These are phyloP conservation scores for Yarrowia porcina DNA, from an alignment of 805 yeast genomes.

Conservation along the genomic window DNA sequence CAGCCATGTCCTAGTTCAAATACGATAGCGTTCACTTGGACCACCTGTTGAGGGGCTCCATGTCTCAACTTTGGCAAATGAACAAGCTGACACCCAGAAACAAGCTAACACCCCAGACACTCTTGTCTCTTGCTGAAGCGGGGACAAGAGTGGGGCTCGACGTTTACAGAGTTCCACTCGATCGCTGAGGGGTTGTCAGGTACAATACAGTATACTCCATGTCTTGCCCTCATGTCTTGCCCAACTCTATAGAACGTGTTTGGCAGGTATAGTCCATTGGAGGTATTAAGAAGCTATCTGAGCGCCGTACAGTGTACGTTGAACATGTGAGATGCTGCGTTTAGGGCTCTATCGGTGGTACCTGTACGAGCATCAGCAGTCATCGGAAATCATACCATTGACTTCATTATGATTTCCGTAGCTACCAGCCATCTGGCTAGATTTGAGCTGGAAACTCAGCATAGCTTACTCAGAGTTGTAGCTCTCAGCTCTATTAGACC, in stretches of 20 bases:
- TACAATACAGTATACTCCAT: no score
- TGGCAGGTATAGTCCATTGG: no score
- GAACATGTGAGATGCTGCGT: not conserved
- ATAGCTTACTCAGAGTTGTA: no score
- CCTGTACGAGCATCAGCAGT: no score
- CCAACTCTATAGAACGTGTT: not conserved
- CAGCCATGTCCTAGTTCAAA: not conserved
- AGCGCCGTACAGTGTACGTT: no score
- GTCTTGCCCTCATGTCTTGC: not conserved
- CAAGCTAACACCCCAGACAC: no score
- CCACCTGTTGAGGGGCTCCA: not conserved
- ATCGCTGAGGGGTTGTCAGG: not conserved
- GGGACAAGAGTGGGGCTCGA: not conserved
- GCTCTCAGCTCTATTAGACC: no score
- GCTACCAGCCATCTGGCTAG: not conserved
- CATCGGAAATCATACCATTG: not conserved
- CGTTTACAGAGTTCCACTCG: not conserved
- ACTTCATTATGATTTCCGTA: not conserved
- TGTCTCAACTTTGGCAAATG: not conserved
- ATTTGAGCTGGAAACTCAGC: not conserved
- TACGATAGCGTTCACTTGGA: not conserved
- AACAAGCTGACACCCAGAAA: not conserved
- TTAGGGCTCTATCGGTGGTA: not conserved
- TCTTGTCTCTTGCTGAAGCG: not conserved
- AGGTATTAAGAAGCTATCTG: no score